These are phyloP conservation scores for Oryza glaberrima DNA, from an alignment of 176 grass and related monocot species.

Conservation along the genomic window DNA sequence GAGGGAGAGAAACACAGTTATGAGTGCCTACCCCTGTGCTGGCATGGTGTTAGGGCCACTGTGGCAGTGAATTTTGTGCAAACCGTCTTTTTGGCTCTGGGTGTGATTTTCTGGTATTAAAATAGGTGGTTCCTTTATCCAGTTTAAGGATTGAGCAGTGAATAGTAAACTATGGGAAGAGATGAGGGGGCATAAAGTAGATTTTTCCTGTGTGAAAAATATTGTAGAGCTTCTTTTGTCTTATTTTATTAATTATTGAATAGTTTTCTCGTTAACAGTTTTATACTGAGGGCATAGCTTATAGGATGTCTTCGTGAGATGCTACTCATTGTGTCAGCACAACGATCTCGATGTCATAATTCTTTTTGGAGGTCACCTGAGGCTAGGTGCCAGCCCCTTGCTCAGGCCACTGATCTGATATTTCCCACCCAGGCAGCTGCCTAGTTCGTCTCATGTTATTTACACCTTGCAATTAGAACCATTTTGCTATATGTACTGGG, in stretches of 20 bases:
- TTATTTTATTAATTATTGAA: neutral
- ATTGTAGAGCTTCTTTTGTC: slow-evolving; percentile 23
- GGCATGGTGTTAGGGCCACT: neutral
- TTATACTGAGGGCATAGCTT: neutral
- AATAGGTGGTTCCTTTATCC: neutral
- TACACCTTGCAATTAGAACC: no score
- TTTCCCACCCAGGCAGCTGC: neutral
- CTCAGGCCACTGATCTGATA: neutral
- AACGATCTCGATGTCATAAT: neutral
- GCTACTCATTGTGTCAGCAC: neutral
- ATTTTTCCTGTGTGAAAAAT: neutral
- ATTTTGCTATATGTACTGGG: no score
- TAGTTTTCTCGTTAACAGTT: neutral
- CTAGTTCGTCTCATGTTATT: no score
- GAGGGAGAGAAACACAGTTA: neutral
- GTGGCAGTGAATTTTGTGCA: neutral
- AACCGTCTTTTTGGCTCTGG: neutral
- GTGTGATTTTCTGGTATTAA: neutral
- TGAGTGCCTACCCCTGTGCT: neutral
- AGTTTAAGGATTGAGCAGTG: neutral
- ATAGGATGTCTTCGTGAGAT: neutral
- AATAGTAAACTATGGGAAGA: neutral
- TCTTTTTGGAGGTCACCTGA: neutral
- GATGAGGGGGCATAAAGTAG: no score
- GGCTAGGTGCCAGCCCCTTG: neutral